Base-by-base conservation (phyloP, 2,329 filamentous ascomycete genomes). In the Fusarium dimerum region DNA sequence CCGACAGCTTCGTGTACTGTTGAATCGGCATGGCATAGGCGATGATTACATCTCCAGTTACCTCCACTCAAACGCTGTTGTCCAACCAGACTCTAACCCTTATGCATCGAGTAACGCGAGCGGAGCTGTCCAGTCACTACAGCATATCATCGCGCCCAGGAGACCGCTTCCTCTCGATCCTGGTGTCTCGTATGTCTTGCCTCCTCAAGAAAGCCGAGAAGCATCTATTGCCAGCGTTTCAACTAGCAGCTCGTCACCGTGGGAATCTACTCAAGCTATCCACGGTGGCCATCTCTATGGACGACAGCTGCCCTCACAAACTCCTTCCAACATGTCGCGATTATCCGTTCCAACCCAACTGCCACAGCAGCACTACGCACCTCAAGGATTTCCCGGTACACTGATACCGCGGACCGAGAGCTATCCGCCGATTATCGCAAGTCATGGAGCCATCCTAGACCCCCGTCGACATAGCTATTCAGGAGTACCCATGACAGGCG, bases 1-100 rank as follows among this genome's bases (percentile, higher is more conserved):
- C 68, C 78, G 74, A 52, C 80, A 80, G 48, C 75, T 92, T 50
- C 78, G 86, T 18, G 72, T 72, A 15, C 73, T 91, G 16, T 76
- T 90, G 34, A 73, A 76, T 47, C 71, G 78, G 41, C 74, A 81
- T 59, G 86, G 87, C 3, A 72, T 88, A 18, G 68, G 73, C 40
- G 81, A 86, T 53, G 72, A 77, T 8, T 79, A 81, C 41, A 78
- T 89, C 51, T 71, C 78, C 44, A 66, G 67, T 41, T 76, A 68
- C 50, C 54, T 78, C 11, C 69, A 73, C 39, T 54, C 57, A 11
- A 52, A 57, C 15, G 43, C 55, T 34, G 45, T 46, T 29, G 41
- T 58, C 29, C 63, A 63, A 36, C 43, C 54, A n/a, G 63, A 62
- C 26, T 55, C 48, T 18, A 52, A 50, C 50, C 55, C 50, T 3